Evolutionary conservation across 176 grass and related monocot species (phyloP).

Genomic region (Bonia amplexicaulis): DNA sequence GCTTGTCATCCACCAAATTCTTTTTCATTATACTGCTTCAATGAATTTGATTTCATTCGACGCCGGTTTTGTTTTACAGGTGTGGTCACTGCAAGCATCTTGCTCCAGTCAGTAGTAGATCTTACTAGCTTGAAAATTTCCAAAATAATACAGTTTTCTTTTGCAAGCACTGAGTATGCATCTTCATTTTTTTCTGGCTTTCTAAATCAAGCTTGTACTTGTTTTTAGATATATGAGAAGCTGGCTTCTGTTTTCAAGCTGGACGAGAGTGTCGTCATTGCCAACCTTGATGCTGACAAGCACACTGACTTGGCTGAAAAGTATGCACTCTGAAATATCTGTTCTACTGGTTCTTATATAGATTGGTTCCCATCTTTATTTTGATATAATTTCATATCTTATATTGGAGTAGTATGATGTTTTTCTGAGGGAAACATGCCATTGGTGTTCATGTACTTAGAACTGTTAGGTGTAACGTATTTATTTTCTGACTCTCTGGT

Average conservation of each 20-base stretch:
- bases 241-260: slow-evolving; percentile 62
- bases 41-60: slow-evolving; percentile 13
- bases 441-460: neutral
- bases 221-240: slow-evolving; percentile 83
- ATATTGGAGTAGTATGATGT: neutral
- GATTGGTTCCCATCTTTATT: neutral
- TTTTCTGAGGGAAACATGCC: neutral
- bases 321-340: slow-evolving; percentile 41
- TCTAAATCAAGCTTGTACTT: slow-evolving; percentile 30
- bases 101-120: slow-evolving; percentile 76
- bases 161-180: neutral
- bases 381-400: neutral
- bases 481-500: neutral
- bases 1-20: neutral
- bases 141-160: neutral
- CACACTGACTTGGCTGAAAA: slow-evolving; percentile 79
- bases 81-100: slow-evolving; percentile 98
- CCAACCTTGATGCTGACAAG: slow-evolving; percentile 97
- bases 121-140: slow-evolving; percentile 18
- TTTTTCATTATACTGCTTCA: neutral
- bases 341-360: neutral
- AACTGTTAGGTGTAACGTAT: neutral
- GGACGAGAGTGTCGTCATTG: slow-evolving; percentile 72
- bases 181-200: neutral
- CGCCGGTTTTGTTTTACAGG: slow-evolving; percentile 44